Evolutionary conservation across 257 asterid genomes (phyloP).

Genomic region (Buddleja alternifolia): DNA sequence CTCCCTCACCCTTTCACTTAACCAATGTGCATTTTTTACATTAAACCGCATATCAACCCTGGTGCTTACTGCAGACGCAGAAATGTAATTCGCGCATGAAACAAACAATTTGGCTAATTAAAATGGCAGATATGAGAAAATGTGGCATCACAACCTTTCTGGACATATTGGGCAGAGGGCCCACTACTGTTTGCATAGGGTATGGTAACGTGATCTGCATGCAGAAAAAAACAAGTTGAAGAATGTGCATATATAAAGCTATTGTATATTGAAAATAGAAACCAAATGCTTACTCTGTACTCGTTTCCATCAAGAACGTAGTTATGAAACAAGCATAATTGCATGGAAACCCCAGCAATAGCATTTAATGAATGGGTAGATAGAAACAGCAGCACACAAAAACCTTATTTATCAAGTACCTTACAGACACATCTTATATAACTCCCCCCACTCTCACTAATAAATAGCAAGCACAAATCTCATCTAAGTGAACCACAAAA

Average conservation of each 20-base stretch:
- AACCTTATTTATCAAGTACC: background rate
- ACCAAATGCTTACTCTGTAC: conserved; percentile 9
- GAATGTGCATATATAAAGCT: conserved; percentile 3
- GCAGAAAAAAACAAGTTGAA: conserved; percentile 21
- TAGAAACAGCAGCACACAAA: background rate
- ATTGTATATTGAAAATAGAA: conserved; percentile 5
- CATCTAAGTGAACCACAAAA: conserved; percentile 7
- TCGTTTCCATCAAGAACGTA: conserved; percentile 4
- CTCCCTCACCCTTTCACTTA: conserved; percentile 78
- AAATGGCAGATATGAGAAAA: background rate
- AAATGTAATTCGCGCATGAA: conserved; percentile 13
- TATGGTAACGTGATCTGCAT: conserved; percentile 79
- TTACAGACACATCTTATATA: conserved; percentile 7
- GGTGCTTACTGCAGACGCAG: conserved; percentile 61
- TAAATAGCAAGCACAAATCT: background rate
- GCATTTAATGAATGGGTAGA: conserved; percentile 5
- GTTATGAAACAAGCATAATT: background rate
- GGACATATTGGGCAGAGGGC: conserved; percentile 94
- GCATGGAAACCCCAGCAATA: background rate
- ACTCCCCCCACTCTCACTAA: background rate
- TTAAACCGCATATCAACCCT: conserved; percentile 98
- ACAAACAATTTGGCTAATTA: background rate
- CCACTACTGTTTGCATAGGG: conserved; percentile 91
- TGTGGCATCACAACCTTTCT: conserved; percentile 61
- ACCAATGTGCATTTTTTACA: conserved; percentile 77